Evolutionary conservation across 2,329 filamentous ascomycete genomes (phyloP).

Genomic region (Coniosporium tulheliwenetii): DNA sequence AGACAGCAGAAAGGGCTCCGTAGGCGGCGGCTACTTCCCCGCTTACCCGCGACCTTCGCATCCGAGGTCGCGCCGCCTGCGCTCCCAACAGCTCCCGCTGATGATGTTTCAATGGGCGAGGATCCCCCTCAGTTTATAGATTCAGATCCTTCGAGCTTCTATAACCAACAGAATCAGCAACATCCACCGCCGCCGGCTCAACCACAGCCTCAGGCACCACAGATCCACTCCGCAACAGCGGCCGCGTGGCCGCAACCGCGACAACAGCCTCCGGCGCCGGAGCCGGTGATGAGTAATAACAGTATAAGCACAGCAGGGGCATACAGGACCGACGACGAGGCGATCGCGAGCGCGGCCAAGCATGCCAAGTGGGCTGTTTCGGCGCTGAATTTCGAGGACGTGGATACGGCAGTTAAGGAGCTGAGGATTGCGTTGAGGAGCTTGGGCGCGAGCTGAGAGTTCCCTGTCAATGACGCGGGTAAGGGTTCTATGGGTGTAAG

Average conservation of each 20-base stretch:
- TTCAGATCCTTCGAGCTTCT: constrained; percentile 7
- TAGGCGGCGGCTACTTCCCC: constrained; percentile 43
- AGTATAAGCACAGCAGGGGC: constrained; percentile 7
- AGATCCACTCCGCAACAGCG: background rate
- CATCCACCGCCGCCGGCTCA: background rate
- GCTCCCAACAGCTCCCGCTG: constrained; percentile 3
- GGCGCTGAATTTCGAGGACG: constrained; percentile 91
- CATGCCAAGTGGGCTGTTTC: constrained; percentile 96
- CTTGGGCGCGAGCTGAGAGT: constrained; percentile 44
- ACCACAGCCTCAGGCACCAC: too few species aligned
- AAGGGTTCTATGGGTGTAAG: too few species aligned
- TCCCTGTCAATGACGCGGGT: too few species aligned
- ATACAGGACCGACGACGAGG: constrained; percentile 48
- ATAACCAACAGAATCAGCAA: constrained; percentile 1
- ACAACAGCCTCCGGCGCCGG: constrained; percentile 3
- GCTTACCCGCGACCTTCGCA: constrained; percentile 28
- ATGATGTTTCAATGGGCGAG: background rate
- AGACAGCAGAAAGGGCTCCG: constrained; percentile 28
- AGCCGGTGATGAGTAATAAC: too few species aligned
- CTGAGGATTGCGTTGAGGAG: constrained; percentile 56
- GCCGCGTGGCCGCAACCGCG: constrained; percentile 4
- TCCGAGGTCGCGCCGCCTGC: constrained; percentile 19
- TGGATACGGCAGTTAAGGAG: constrained; percentile 76
- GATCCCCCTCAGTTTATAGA: too few species aligned
- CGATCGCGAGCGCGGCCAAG: constrained; percentile 72